phyloP scores from a whole-genome alignment of 2,329 filamentous ascomycete species.

The Orbilia ellipsospora region DNA sequence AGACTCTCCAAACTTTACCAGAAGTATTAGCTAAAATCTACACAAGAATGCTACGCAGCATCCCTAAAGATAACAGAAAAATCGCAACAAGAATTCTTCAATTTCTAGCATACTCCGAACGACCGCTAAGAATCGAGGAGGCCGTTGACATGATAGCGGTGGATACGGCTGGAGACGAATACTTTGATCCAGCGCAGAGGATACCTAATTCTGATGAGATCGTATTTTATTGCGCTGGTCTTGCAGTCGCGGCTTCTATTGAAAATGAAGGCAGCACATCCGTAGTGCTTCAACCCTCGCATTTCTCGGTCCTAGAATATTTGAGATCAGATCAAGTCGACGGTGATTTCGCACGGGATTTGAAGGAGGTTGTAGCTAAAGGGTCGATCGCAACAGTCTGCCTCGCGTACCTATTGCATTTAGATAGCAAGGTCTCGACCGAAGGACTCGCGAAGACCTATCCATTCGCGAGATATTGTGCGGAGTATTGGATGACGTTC shows the following conservation, averaged over 20 bases:
- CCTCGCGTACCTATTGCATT: neutral
- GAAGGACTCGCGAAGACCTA: conserved; percentile 15
- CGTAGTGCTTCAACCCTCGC: neutral
- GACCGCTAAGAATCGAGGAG: conserved; percentile 59
- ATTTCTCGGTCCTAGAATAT: neutral
- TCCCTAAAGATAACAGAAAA: conserved; percentile 52
- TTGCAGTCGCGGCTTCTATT: conserved; percentile 58
- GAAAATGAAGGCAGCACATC: no score
- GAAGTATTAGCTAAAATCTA: conserved; percentile 57
- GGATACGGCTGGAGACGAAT: conserved; percentile 46
- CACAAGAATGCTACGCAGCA: conserved; percentile 57
- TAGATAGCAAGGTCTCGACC: neutral
- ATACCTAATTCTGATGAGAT: conserved; percentile 59
- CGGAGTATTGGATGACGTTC: conserved; percentile 57
- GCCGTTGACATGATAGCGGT: conserved; percentile 60
- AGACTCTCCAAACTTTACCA: conserved; percentile 55
- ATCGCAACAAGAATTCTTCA: conserved; percentile 59
- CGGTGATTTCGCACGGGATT: neutral
- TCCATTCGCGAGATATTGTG: conserved; percentile 57
- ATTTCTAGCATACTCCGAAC: conserved; percentile 59
- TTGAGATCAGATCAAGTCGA: neutral
- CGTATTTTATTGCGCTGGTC: conserved; percentile 58
- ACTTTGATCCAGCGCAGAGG: conserved; percentile 59
- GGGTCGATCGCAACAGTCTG: neutral
- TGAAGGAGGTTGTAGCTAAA: neutral